Base-by-base conservation (phyloP, 139 green algal species). In the Zygnema circumcarinatum region DNA sequence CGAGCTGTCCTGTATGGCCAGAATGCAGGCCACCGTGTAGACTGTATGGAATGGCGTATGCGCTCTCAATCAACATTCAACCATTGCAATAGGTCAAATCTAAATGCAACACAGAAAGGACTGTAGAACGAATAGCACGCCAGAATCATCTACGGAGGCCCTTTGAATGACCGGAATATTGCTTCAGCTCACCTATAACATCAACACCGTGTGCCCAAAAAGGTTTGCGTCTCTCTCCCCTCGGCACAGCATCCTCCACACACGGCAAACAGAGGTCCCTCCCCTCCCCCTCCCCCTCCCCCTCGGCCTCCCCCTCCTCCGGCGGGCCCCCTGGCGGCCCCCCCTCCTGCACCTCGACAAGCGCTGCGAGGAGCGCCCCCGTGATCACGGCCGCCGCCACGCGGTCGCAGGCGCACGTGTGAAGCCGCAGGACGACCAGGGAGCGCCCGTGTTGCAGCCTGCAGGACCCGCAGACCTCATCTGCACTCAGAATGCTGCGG, bases 191-290 rank as follows among this genome's bases (percentile, higher is more conserved):
- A 83, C 83, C 83, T 62, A 88, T 38, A 38, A 88, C 72, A 47
- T 88, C 83, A 25, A 83, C 1, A 0, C 83, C 83, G 7, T 88
- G 69, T 31, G 83, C 83, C 83, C 83, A 88, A 54, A 88, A 88
- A 1, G 83, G 83, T 54, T 88, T 88, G 0, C 22, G 56, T 0
- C 73, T 33, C 2, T 31, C 36, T 31, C 52, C 38, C 22, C 32
- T 33, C 25, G 69, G 72, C 16, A 88, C 74, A 38, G 16, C 69
- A 33, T 62, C 67, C 56, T 79, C 41, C 33, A 83, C 29, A 79
- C 3, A 47, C 1, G 53, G n/a, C 11, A 38, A 1, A 32, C 32
- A 22, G 32, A 21, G 32, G 2, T 1, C 38, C 39, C 67, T 36
- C 38, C 1, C 52, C 76, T 74, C 35, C 11, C 21, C n/a, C n/a